Base-by-base conservation (phyloP, 108 stramenopile genomes). In the Cyclotella choctawhatcheeana region DNA sequence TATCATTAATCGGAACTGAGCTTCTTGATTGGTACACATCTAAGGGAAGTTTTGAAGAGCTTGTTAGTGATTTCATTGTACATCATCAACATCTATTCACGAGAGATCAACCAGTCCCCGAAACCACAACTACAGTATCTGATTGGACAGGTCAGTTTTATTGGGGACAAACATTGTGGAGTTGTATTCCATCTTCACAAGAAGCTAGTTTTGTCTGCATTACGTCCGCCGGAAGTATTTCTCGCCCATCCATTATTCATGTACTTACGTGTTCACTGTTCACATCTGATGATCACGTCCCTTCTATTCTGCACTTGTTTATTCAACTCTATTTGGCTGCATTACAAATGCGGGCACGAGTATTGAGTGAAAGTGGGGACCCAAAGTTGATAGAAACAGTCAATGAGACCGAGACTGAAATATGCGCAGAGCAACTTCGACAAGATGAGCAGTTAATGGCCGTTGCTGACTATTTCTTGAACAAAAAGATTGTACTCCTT, bases 11-110 rank as follows among this genome's bases (percentile, higher is more conserved):
- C 44, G 89, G 87, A 0, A 44, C 53, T 20, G 81, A 76, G 26
- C 73, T 94, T n/a, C 65, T 88, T 4, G 71, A 85, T 21, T 70
- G 91, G 54, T 95, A 91, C 73, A 69, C 71, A 37, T 50, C 55
- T 13, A 74, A 67, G 0, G 77, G 73, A 3, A 90, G 79, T 43
- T 56, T 84, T 35, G 81, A 63, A 14, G 94, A 95, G 48, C 77
- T 95, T 20, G 53, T 95, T 22, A 81, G 82, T 20, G 89, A 95
- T 58, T 89, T 92, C 60, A 62, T 91, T 29, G 20, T 68, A 18
- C 26, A 68, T 0, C 74, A 86, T 56, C 84, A 80, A 32, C 84
- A 74, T 22, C 30, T 37, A 82, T 43, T 18, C 59, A 37, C 22
- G 65, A 2, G 13, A 44, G 17, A 5, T 35, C 5, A 32, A 27